These are phyloP conservation scores for Paramecium octaurelia DNA, from an alignment of 73 alveolate genomes.

Conservation along the genomic window DNA sequence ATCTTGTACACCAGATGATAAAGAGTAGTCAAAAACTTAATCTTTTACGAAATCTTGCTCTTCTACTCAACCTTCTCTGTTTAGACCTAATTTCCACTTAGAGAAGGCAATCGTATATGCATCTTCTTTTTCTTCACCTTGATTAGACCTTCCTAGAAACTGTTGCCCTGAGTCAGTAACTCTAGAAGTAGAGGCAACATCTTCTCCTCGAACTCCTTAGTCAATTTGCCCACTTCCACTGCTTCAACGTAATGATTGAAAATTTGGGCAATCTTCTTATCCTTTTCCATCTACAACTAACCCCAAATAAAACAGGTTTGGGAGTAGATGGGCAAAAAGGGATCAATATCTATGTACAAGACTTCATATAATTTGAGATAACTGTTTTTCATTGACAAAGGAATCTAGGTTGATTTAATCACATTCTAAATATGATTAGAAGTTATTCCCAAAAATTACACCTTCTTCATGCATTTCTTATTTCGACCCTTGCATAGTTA, in stretches of 20 bases:
- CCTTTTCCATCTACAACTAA: background rate
- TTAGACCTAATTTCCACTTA: background rate
- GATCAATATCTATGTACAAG: slow-evolving; percentile 14
- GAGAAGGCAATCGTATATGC: background rate
- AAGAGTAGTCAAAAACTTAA: slow-evolving; percentile 11
- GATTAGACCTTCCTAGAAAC: slow-evolving; percentile 5
- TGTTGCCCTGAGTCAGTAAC: background rate
- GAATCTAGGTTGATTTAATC: background rate
- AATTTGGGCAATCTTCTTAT: background rate
- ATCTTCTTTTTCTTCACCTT: slow-evolving; percentile 1
- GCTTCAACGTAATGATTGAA: slow-evolving; percentile 44
- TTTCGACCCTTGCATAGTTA: slow-evolving; percentile 25
- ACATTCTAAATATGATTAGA: background rate
- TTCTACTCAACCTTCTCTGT: slow-evolving; percentile 27
- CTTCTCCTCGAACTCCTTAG: slow-evolving; percentile 33
- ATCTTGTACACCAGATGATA: background rate
- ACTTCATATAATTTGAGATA: slow-evolving; percentile 42
- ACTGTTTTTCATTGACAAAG: background rate
- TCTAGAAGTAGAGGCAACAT: background rate
- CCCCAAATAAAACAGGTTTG: slow-evolving; percentile 2
- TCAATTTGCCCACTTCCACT: slow-evolving; percentile 30
- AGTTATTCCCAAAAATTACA: slow-evolving; percentile 5
- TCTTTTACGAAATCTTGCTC: background rate
- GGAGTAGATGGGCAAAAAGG: background rate
- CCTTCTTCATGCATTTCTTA: slow-evolving; percentile 38